Evolutionary conservation across 2,329 filamentous ascomycete species (phyloP), one percentile per base, ranked within the genome.

Genomic region (Ophiobolus disseminans): DNA sequence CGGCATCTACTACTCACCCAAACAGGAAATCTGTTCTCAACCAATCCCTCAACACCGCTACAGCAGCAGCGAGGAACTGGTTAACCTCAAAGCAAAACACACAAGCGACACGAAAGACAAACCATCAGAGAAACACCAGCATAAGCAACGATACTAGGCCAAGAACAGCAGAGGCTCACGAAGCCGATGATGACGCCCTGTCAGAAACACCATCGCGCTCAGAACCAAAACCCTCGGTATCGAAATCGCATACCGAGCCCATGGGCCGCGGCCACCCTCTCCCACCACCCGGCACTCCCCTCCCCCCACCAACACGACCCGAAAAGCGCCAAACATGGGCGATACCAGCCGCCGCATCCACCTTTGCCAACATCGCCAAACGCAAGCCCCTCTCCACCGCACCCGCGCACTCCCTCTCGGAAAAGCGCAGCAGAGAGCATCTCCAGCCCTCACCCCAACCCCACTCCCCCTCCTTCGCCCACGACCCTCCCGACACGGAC

Each of bases 211-310:
- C 43, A 7, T 13, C 43, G 8, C 43, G 42, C 10, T 16, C 50
- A 36, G 44, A 53, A 21, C 40, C 48, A 7, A 50, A 47, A 14
- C 30, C 53, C 2, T 45, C 53, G 2, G 22, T 48, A 7, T 42
- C 45, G 2, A 60, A 64, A 49, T 68, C 73, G 6, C 72, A 73
- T 57, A 82, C 50, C 74, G 83, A 90, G 60, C 91, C 91, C 2
- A 91, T 95, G 77, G 91, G 91, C 1, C 83, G 91, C 30, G 91
- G 91, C 0, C 87, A 88, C 60, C 91, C 91, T 1, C 77, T 96
- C 14, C 91, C 90, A 37, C 90, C 91, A 7, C 89, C 88, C 2
- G 91, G 91, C 2, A 86, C 82, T 35, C 91, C 91, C 3, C 79
- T 96, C 1, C 91, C 91, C 2, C 83, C 79, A 32, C 87, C 87